Evolutionary conservation across 2,329 filamentous ascomycete genomes (phyloP).

Genomic region (Trichophaea hybrida): DNA sequence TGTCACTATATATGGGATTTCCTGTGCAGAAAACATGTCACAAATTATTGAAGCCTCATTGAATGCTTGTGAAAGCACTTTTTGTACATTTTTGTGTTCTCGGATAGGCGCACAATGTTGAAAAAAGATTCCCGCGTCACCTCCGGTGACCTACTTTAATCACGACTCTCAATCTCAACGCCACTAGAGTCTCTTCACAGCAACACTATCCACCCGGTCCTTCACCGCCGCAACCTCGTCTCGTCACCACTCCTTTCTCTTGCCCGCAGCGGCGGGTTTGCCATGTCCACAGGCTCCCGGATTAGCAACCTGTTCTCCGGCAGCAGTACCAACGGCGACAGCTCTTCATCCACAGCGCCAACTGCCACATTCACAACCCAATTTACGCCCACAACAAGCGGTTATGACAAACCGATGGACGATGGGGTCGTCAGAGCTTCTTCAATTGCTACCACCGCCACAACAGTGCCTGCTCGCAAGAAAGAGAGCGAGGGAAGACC

Average conservation of each 20-base stretch:
- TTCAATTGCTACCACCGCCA: not conserved
- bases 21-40: too few species aligned
- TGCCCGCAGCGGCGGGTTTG: constrained; percentile 28
- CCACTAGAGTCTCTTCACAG: not conserved
- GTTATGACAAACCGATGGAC: constrained; percentile 5
- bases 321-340: constrained; percentile 28
- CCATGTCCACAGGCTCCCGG: constrained; percentile 45
- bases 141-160: not conserved
- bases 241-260: not conserved
- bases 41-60: too few species aligned
- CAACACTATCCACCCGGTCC: not conserved
- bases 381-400: not conserved
- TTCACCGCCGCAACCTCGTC: not conserved
- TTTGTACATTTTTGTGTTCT: too few species aligned
- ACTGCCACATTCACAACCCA: not conserved
- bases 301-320: constrained; percentile 40
- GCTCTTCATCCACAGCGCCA: constrained; percentile 15
- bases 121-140: constrained; percentile 3
- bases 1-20: too few species aligned
- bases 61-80: too few species aligned
- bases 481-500: constrained; percentile 46
- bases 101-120: not conserved
- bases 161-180: not conserved
- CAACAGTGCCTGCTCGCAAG: constrained; percentile 5
- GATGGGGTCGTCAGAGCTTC: not conserved